A percentile compares a stretch with the other conserved stretches of the same genome.
Conservation (phyloP, 306 rosid species). For the Acacia crassicarpa region DNA sequence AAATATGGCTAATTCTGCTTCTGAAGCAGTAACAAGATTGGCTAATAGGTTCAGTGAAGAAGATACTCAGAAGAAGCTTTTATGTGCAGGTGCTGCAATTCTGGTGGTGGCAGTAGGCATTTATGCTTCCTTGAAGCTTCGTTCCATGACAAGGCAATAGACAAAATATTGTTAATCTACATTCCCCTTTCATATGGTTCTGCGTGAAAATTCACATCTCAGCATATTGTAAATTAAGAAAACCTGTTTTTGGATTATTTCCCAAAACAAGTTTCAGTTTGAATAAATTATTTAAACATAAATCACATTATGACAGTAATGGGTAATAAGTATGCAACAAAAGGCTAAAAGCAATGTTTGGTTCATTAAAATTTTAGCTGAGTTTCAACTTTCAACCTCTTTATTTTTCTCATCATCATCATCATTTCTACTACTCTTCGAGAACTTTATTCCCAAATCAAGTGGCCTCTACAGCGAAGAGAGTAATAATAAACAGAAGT, state of each 20-base stretch:
- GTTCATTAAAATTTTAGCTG: background rate
- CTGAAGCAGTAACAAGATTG: constrained; percentile 32
- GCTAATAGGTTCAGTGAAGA: constrained; percentile 35
- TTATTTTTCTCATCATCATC: no score
- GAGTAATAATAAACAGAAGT: no score
- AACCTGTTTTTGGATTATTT: no score
- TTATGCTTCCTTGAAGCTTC: constrained; percentile 45
- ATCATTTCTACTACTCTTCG: no score
- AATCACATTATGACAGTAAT: no score
- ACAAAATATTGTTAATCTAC: background rate
- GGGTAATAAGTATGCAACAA: background rate
- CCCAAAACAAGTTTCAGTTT: no score
- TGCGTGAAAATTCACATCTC: background rate
- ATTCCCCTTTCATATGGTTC: constrained; percentile 11
- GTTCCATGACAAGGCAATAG: constrained; percentile 29
- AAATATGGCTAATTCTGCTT: constrained; percentile 34
- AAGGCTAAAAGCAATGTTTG: background rate
- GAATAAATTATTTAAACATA: no score
- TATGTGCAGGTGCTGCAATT: constrained; percentile 38
- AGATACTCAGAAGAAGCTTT: constrained; percentile 36
- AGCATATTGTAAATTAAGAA: background rate
- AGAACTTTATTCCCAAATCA: no score
- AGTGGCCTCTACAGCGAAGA: no score
- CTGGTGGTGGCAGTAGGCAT: constrained; percentile 35
- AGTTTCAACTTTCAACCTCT: background rate